Evolutionary conservation across 2,329 filamentous ascomycete species (phyloP), one percentile per base, ranked within the genome.

Genomic region (Neodidymelliopsis sp.): DNA sequence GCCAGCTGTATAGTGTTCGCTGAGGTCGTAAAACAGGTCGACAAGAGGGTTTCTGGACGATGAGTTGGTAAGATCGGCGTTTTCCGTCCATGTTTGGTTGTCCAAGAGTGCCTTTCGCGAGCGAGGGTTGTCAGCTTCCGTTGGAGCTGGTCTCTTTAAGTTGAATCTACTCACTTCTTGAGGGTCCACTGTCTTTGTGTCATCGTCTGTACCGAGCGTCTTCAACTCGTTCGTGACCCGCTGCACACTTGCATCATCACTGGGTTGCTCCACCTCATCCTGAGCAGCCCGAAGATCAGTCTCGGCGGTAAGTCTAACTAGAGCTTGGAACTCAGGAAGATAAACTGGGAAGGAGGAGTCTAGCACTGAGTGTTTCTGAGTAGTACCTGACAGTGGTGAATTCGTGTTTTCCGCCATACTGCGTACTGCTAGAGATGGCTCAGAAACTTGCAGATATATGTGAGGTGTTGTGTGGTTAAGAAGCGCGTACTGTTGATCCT

Each of bases 11-110:
- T 77, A 56, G 11, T 68, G 65, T 0, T 77, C 74, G 42, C 78
- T 75, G 0, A 84, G 72, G 49, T 83, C 78, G 24, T 72, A 70
- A 66, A 85, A 85, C 2, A 85, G 71, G 57, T 85, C 80, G 4
- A 84, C 74, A 0, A 85, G 67, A 0, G 72, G 45, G 4, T 75
- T 69, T 2, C 70, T 67, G 0, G 79, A 80, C 1, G 79, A 80
- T 9, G 71, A 62, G 54, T 77, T 75, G 5, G 82, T 76, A 2
- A 81, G 59, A 49, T 81, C 81, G 3, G 47, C 58, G 47, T 85
- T 84, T 24, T 80, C 75, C 0, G 81, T 85, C n/a, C 75, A 59
- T 66, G 79, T 79, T 65, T 76, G 78, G 60, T 78, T 77, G 2
- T 75, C 62, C 2, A 66, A 67, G 2, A 57, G 41, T 12, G 60